Evolutionary conservation across 768 basidiomycete genomes (phyloP), one percentile per base, ranked within the genome.

Genomic region (Tylopilus rubrobrunneus): DNA sequence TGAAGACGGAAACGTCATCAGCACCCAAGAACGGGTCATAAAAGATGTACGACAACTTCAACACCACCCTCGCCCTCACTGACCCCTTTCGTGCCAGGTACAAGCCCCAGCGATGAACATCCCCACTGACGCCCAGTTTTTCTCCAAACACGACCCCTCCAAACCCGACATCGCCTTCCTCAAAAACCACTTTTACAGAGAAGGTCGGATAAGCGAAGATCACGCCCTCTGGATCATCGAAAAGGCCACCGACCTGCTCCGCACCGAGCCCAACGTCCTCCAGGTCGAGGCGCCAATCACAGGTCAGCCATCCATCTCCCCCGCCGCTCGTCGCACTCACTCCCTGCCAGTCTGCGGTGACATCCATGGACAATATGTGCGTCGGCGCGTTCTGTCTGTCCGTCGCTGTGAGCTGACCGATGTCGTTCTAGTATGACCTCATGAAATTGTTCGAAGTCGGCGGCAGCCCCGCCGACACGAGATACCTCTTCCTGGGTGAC

Each of bases 151-250:
- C 62, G 96, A 98, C 75, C 85, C 82, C 42, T 80, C 85, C 28
- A 98, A 96, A 71, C 96, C 96, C 10, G 92, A 98, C 71, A 78
- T 98, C 61, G 94, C 91, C 28, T 98, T 93, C 72, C 80, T 99
- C 57, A 99, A 98, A 78, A 98, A 98, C 65, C 97, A 99, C 74
- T 98, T 99, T 69, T 98, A 98, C 72, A 83, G 97, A 34, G 96
- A 98, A 70, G 96, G 96, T 0, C 78, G 95, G 48, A 62, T 98
- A 61, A 94, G 86, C 17, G 96, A 98, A 70, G 92, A 95, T 43
- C 94, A 98, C 70, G 97, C 97, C 4, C 68, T 97, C 57, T 97
- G 86, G 78, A 98, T 99, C 67, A 74, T 99, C 60, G 83, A 89
- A 57, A 88, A 86, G 72, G 89, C 83, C n/a, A 86, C 89, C 0